Percentiles rank a stretch among this genome's conserved stretches.
Conservation (phyloP, 192 early-diverging fungal species). For the Linnemannia exigua region DNA sequence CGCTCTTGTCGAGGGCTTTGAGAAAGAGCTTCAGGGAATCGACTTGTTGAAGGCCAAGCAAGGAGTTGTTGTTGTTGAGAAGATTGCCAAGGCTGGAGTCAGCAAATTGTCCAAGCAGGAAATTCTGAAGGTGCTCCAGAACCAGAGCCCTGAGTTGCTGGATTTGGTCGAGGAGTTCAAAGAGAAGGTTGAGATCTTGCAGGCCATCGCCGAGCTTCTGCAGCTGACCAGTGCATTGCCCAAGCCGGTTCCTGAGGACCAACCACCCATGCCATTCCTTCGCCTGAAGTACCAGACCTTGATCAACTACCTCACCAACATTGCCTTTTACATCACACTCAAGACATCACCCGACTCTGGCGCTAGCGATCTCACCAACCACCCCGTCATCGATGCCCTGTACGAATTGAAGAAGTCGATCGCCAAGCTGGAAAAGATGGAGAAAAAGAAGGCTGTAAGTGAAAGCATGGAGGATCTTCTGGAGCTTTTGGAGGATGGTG, state of each 20-base stretch:
- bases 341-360: conserved; percentile 64
- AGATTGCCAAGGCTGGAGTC: conserved; percentile 56
- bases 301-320: conserved; percentile 89
- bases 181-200: conserved; percentile 56
- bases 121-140: conserved; percentile 75
- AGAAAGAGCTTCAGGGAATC: conserved; percentile 65
- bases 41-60: conserved; percentile 58
- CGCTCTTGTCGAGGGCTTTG: conserved; percentile 63
- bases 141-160: conserved; percentile 81
- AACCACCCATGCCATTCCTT: conserved; percentile 54
- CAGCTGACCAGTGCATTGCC: conserved; percentile 25
- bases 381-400: conserved; percentile 90
- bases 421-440: conserved; percentile 76
- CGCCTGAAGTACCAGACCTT: conserved; percentile 61
- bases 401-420: conserved; percentile 81
- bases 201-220: conserved; percentile 48
- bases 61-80: conserved; percentile 50
- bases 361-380: conserved; percentile 72
- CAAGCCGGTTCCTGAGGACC: conserved; percentile 33
- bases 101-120: conserved; percentile 71
- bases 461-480: conserved; percentile 65
- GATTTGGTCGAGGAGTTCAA: conserved; percentile 76
- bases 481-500: conserved; percentile 61
- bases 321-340: conserved; percentile 88
- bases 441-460: conserved; percentile 63